Percentiles rank a stretch among this genome's conserved stretches.
These are phyloP conservation scores for Leccinum pachyderme DNA, from an alignment of 1,284 basidiomycete genomes.

Conservation along the genomic window DNA sequence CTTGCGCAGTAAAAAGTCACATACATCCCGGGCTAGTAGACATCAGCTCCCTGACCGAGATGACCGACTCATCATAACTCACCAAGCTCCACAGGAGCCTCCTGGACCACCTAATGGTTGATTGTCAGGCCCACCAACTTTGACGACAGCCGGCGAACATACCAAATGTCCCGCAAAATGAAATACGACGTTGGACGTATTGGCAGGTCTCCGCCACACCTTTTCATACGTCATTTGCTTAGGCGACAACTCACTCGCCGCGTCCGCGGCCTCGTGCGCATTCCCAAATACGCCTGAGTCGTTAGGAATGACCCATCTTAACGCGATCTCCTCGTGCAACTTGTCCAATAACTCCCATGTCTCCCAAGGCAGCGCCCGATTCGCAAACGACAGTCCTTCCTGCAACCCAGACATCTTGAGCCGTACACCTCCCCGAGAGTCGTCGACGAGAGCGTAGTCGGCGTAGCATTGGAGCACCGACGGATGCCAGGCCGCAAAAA, in stretches of 20 bases:
- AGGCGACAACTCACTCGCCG: slow-evolving; percentile 35
- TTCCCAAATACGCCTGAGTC: slow-evolving; percentile 30
- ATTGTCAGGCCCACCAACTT: not conserved
- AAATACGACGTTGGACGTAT: slow-evolving; percentile 59
- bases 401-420: slow-evolving; percentile 64
- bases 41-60: not conserved
- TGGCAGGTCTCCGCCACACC: slow-evolving; percentile 60
- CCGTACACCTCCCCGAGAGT: slow-evolving; percentile 37
- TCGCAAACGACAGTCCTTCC: slow-evolving; percentile 57
- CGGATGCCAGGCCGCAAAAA: slow-evolving; percentile 76
- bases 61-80: not conserved
- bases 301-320: slow-evolving; percentile 62
- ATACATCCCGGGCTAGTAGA: slow-evolving; percentile 28
- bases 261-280: not conserved
- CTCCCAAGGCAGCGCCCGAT: slow-evolving; percentile 41
- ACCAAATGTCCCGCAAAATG: slow-evolving; percentile 59
- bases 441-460: slow-evolving; percentile 53
- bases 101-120: slow-evolving; percentile 45
- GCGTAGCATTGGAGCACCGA: slow-evolving; percentile 68
- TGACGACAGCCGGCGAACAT: slow-evolving; percentile 5
- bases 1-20: slow-evolving; percentile 22
- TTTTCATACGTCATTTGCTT: slow-evolving; percentile 40
- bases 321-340: slow-evolving; percentile 47
- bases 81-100: slow-evolving; percentile 45
- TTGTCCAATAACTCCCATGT: slow-evolving; percentile 43